These are phyloP conservation scores for Cryphonectria parasitica DNA, from an alignment of 2,329 filamentous ascomycete genomes.

Conservation along the genomic window DNA sequence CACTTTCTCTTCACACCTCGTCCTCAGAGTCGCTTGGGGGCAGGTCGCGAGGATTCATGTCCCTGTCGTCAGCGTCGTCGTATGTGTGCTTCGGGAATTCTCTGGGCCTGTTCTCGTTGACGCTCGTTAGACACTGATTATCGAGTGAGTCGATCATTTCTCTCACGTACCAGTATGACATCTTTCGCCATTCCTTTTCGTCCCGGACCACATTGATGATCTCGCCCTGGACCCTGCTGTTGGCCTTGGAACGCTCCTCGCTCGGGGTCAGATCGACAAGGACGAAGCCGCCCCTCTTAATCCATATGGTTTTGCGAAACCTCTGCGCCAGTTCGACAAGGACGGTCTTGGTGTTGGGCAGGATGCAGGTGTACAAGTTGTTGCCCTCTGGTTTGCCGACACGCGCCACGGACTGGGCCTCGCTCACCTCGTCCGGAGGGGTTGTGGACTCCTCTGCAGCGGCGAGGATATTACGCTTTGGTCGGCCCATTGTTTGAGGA, in stretches of 20 bases:
- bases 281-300: slow-evolving; percentile 86
- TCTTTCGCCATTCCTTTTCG: slow-evolving; percentile 90
- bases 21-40: slow-evolving; percentile 81
- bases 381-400: slow-evolving; percentile 85
- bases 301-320: slow-evolving; percentile 92
- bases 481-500: slow-evolving; percentile 62
- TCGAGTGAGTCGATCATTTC: not conserved
- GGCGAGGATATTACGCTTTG: slow-evolving; percentile 77
- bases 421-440: slow-evolving; percentile 61
- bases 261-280: slow-evolving; percentile 71
- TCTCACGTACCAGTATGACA: slow-evolving; percentile 74
- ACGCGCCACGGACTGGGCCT: slow-evolving; percentile 71
- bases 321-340: slow-evolving; percentile 81
- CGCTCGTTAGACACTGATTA: not conserved
- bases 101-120: slow-evolving; percentile 64
- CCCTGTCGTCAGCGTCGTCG: slow-evolving; percentile 67
- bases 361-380: slow-evolving; percentile 80
- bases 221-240: slow-evolving; percentile 79
- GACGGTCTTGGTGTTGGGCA: slow-evolving; percentile 67
- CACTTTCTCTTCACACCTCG: slow-evolving; percentile 46
- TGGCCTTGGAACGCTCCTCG: slow-evolving; percentile 61
- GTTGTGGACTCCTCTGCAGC: slow-evolving; percentile 73
- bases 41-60: slow-evolving; percentile 83
- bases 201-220: slow-evolving; percentile 93
- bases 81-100: slow-evolving; percentile 73